These are phyloP conservation scores for Penicillium occitanis DNA, from an alignment of 2,329 filamentous ascomycete species.

Conservation along the genomic window DNA sequence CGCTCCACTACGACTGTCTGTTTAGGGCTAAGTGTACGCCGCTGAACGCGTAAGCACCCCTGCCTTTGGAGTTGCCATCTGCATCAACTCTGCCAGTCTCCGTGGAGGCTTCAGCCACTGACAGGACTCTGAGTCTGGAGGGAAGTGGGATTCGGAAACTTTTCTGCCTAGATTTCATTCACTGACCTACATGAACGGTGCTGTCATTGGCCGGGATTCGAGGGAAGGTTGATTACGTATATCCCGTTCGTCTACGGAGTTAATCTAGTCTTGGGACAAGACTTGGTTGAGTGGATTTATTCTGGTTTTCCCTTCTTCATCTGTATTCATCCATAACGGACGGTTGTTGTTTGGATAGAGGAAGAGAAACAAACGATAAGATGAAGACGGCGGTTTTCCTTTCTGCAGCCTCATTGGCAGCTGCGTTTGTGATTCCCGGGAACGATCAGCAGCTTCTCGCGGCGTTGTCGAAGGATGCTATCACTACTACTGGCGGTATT, in stretches of 20 bases:
- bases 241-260: not conserved
- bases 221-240: not conserved
- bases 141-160: too few species aligned
- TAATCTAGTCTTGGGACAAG: not conserved
- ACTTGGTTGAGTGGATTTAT: not conserved
- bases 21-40: constrained; percentile 1
- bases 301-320: not conserved
- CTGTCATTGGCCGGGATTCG: not conserved
- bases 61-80: not conserved
- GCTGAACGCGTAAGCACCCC: not conserved
- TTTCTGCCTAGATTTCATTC: not conserved
- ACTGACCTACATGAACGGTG: not conserved
- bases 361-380: not conserved
- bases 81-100: not conserved
- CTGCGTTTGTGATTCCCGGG: constrained; percentile 52
- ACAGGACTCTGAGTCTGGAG: too few species aligned
- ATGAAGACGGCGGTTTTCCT: constrained; percentile 51
- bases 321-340: not conserved
- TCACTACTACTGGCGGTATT: not conserved
- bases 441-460: constrained; percentile 44
- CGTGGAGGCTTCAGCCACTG: not conserved
- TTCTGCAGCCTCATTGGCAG: constrained; percentile 47
- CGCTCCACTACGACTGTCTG: not conserved
- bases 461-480: constrained; percentile 32
- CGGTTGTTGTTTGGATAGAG: not conserved